Evolutionary conservation across 2,329 filamentous ascomycete species (phyloP).

Genomic region (Bipolaris oryzae): DNA sequence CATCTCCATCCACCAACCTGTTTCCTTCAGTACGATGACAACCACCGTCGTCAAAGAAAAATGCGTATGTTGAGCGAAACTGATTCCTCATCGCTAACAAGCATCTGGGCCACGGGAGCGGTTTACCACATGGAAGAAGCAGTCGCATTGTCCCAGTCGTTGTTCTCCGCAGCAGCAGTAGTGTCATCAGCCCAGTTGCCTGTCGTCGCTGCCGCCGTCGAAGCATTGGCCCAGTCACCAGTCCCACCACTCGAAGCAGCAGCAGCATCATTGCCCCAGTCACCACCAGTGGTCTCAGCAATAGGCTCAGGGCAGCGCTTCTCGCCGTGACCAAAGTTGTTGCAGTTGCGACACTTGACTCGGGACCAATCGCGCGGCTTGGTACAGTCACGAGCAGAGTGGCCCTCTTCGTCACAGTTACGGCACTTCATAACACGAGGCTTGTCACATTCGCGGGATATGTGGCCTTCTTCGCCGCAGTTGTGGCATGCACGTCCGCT

Average conservation of each 20-base stretch:
- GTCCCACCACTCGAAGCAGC: slow-evolving; percentile 20
- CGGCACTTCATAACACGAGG: slow-evolving; percentile 52
- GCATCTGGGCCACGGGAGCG: not conserved
- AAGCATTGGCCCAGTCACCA: slow-evolving; percentile 31
- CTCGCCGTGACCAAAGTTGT: slow-evolving; percentile 52
- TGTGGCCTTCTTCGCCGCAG: slow-evolving; percentile 38
- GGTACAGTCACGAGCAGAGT: slow-evolving; percentile 39
- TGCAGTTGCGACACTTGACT: slow-evolving; percentile 65
- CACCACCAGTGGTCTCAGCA: slow-evolving; percentile 31
- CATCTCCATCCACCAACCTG: not conserved
- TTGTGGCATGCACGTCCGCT: slow-evolving; percentile 33
- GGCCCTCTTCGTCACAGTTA: slow-evolving; percentile 70
- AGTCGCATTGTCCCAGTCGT: slow-evolving; percentile 15
- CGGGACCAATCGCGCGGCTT: slow-evolving; percentile 60
- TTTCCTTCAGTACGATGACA: not conserved
- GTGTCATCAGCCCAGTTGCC: slow-evolving; percentile 27
- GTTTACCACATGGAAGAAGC: slow-evolving; percentile 18
- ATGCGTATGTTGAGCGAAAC: slow-evolving; percentile 2
- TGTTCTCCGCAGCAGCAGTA: slow-evolving; percentile 14
- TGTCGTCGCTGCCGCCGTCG: slow-evolving; percentile 14
- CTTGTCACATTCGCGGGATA: slow-evolving; percentile 35
- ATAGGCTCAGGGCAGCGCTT: slow-evolving; percentile 49
- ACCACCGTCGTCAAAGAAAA: not conserved
- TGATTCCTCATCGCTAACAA: slow-evolving; percentile 2
- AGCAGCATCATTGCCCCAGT: slow-evolving; percentile 22